These are phyloP conservation scores for Lactuca saligna DNA, from an alignment of 129 eudicot species.

Conservation along the genomic window DNA sequence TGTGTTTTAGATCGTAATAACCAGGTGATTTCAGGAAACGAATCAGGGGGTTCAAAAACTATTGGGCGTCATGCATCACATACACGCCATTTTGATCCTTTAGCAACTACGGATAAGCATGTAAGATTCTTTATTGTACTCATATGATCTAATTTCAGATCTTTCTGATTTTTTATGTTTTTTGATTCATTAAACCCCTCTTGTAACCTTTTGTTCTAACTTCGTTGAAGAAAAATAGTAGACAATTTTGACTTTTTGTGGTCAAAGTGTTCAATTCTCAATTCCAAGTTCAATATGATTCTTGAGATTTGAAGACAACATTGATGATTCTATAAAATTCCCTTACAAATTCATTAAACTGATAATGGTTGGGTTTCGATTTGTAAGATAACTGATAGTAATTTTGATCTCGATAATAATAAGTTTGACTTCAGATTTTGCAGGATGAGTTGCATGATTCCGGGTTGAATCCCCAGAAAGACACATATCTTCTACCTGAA, in stretches of 20 bases:
- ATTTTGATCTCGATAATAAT: background rate
- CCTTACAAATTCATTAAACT: background rate
- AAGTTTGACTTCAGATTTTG: conserved; percentile 23
- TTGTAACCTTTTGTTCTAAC: background rate
- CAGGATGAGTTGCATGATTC: conserved; percentile 41
- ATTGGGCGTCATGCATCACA: conserved; percentile 14
- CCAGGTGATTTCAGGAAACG: conserved; percentile 31
- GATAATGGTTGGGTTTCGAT: background rate
- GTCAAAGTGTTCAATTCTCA: background rate
- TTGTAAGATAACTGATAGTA: conserved; percentile 5
- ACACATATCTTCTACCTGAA: conserved; percentile 60
- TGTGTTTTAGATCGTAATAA: conserved; percentile 35
- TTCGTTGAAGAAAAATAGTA: background rate
- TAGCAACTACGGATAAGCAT: conserved; percentile 26
- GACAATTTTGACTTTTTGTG: conserved; percentile 19
- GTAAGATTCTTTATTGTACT: conserved; percentile 33
- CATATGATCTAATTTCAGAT: background rate
- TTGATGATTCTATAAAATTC: background rate
- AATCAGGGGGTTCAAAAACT: conserved; percentile 7
- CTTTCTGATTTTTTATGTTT: conserved; percentile 4
- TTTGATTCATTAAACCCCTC: background rate
- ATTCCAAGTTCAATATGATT: background rate
- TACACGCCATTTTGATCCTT: conserved; percentile 28
- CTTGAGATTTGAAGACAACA: background rate
- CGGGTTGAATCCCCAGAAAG: conserved; percentile 39